phyloP scores from a whole-genome alignment of 2,329 filamentous ascomycete species.

The Fusarium palustre region DNA sequence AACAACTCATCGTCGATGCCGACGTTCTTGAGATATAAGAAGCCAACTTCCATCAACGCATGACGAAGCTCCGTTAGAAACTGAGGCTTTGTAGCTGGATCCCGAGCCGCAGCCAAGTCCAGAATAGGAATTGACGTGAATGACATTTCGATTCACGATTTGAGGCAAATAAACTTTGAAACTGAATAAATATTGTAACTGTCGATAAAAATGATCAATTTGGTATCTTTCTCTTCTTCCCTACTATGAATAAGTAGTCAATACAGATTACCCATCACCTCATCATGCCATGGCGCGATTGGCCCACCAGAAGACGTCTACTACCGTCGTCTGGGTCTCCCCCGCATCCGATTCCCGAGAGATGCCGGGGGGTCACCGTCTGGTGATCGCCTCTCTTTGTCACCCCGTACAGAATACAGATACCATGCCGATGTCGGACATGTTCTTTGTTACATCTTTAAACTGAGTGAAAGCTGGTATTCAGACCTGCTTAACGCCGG shows the following conservation, averaged over 20 bases:
- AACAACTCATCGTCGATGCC: conserved; percentile 76
- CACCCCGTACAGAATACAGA: neutral
- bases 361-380: conserved; percentile 18
- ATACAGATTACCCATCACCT: conserved; percentile 38
- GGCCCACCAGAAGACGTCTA: conserved; percentile 42
- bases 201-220: conserved; percentile 36
- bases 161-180: neutral
- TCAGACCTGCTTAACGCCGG: conserved; percentile 34
- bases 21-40: conserved; percentile 85
- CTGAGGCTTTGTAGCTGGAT: conserved; percentile 73
- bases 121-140: conserved; percentile 83
- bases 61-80: conserved; percentile 79
- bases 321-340: conserved; percentile 11
- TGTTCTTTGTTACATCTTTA: conserved; percentile 3
- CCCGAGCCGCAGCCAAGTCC: conserved; percentile 75
- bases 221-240: conserved; percentile 36
- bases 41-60: conserved; percentile 87
- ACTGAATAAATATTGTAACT: conserved; percentile 4
- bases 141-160: conserved; percentile 60
- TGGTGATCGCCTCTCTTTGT: conserved; percentile 36
- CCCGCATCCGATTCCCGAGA: conserved; percentile 30
- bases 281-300: conserved; percentile 53
- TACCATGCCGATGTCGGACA: conserved; percentile 28
- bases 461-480: conserved; percentile 26
- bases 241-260: conserved; percentile 19